phyloP scores from a whole-genome alignment of 31 red algal genomes.

The Asparagopsis taxiformis region DNA sequence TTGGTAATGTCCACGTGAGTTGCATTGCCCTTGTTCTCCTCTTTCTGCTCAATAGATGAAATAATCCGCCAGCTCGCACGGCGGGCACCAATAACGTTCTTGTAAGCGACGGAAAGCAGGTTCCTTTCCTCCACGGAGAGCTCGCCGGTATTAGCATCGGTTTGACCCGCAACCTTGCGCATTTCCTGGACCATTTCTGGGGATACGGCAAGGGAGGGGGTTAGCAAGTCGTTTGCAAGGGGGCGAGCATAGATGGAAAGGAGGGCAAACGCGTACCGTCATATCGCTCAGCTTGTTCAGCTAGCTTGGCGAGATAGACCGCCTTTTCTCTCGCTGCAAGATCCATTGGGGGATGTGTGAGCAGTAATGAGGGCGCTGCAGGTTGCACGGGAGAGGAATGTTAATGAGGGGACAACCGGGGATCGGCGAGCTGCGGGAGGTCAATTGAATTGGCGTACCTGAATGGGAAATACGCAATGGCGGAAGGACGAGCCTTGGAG shows the following conservation, averaged over 20 bases:
- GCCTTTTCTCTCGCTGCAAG: constrained; percentile 78
- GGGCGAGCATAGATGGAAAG: background rate
- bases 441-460: background rate
- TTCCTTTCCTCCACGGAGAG: constrained; percentile 92
- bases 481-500: background rate
- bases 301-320: constrained; percentile 95
- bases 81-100: constrained; percentile 96
- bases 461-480: background rate
- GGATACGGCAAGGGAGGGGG: background rate
- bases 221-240: background rate
- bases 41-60: constrained; percentile 96
- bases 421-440: background rate
- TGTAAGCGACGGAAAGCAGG: constrained; percentile 96
- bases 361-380: background rate
- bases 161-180: constrained; percentile 81
- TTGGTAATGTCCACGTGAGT: constrained; percentile 91
- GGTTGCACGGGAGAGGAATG: background rate
- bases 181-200: constrained; percentile 96
- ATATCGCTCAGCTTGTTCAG: constrained; percentile 97
- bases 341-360: constrained; percentile 46
- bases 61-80: constrained; percentile 98
- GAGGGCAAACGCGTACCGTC: constrained; percentile 64
- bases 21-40: constrained; percentile 92
- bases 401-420: background rate
- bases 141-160: constrained; percentile 71